Base-by-base conservation (phyloP, 2,329 filamentous ascomycete species). In the Teratosphaeria viscida region DNA sequence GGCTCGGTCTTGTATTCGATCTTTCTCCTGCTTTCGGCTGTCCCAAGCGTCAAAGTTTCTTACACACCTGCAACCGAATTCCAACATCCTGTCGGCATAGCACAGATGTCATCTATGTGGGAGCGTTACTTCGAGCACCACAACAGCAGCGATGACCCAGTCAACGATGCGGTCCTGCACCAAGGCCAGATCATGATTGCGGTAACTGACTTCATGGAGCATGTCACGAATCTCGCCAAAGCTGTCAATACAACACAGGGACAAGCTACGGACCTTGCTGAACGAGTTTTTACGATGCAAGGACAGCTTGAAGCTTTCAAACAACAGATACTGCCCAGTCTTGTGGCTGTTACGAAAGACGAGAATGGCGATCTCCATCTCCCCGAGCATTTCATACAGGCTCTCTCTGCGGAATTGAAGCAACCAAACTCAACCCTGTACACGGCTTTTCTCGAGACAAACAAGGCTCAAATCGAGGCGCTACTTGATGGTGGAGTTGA, bases 341-440 rank as follows among this genome's bases (percentile, higher is more conserved):
- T 49, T 23, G 43, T 49, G 16, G 43, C 23, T 10, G 43, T 49
- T 10, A 49, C 43, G 12, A 49, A 49, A 49, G n/a, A 79, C 59
- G 71, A 75, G 37, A 71, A 81, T 34, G 85, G 85, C 14, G 77
- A 79, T 10, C 72, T 76, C 0, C 73, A 81, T 26, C 80, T 89
- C 16, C 74, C 81, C 0, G 77, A 82, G 27, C 79, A 84, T 2
- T 88, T 90, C 61, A 90, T 84, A 81, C 77, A 82, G 59, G 86
- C 85, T 0, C 70, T 90, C 8, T 76, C 78, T 27, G 79, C 81
- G 57, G 77, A 80, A 59, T 79, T 88, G 55, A 74, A 23, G n/a
- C 74, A 23, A 70, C 74, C 1, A 81, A 82, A 52, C 74, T 74
- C 1, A 81, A 82, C 52, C 8, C 59, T 68, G 0, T 72, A 68